Base-by-base conservation (phyloP, 2,329 filamentous ascomycete genomes). In the Paecilomyces sp. region DNA sequence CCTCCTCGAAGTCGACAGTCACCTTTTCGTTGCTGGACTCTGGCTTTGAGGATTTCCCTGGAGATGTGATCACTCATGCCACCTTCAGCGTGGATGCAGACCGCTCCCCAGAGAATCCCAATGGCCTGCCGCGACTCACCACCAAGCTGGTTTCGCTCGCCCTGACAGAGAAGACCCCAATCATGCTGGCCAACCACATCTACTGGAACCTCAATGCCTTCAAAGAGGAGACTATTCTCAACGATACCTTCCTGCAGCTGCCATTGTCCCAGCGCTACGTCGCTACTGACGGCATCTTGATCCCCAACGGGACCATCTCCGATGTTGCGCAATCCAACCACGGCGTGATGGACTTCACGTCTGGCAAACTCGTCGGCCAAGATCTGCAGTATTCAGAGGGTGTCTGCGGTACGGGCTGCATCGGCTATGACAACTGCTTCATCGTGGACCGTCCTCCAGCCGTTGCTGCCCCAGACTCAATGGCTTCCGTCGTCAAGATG, bases 321-420 rank as follows among this genome's bases (percentile, higher is more conserved):
- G 87, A 85, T 0, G 86, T 91, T 63, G 90, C 51, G 67, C 88
- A 92, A 74, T 91, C 92, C 30, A 73, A 68, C 52, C 61, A 70
- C n/a, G 72, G 73, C 34, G 69, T 71, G 11, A 65, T 79, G 47
- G 75, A 81, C 78, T 96, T 92, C 88, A 90, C 86, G 56, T 75
- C 82, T 28, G 88, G 91, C 9, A 96, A 95, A 80, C 83, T 90
- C 66, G 80, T 97, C 55, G 91, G 92, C 30, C 79, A 85, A 36
- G 87, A 90, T 65, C 81, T 91, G 57, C 75, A 80, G 24, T 80
- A 85, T 56, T 78, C 92, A 1, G 64, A 81, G 8, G 86, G 85
- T 51, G 90, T 93, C 76, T 97, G 93, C 71, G 92, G 92, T 15
- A 83, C 81, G 64, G 85, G 85, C 73, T 97, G 93, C 79, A 88